phyloP scores from a whole-genome alignment of 192 early-diverging fungal genomes.

The Coemansia sp. region DNA sequence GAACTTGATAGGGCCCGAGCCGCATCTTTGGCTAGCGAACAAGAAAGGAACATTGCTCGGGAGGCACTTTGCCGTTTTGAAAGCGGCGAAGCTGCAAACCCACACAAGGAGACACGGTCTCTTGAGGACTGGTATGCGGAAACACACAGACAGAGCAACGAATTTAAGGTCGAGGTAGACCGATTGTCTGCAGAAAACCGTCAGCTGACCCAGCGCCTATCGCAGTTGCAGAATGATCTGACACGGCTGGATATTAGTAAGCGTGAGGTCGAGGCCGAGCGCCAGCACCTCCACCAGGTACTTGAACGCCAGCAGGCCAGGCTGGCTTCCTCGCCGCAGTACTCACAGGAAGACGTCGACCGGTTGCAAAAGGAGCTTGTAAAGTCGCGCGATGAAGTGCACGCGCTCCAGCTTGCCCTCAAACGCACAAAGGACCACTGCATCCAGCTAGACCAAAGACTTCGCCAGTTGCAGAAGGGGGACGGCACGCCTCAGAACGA shows the following conservation, averaged over 20 bases:
- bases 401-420: conserved; percentile 32
- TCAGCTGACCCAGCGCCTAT: conserved; percentile 38
- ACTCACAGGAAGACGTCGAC: conserved; percentile 39
- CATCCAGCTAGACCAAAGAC: conserved; percentile 31
- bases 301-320: conserved; percentile 27
- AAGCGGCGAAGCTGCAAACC: conserved; percentile 39
- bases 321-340: conserved; percentile 19
- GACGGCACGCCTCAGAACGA: conserved; percentile 14
- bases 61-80: conserved; percentile 46
- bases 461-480: conserved; percentile 13
- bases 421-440: conserved; percentile 54
- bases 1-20: conserved; percentile 47
- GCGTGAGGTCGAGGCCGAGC: conserved; percentile 32
- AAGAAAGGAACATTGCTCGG: conserved; percentile 29
- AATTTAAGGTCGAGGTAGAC: conserved; percentile 38
- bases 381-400: conserved; percentile 49
- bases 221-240: conserved; percentile 24
- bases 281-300: conserved; percentile 23
- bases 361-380: conserved; percentile 44
- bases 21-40: conserved; percentile 31
- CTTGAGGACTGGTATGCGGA: conserved; percentile 52
- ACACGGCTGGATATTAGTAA: conserved; percentile 31
- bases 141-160: conserved; percentile 36
- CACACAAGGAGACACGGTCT: conserved; percentile 38
- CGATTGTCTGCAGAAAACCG: conserved; percentile 54